A percentile compares a stretch with the other conserved stretches of the same genome.
Evolutionary conservation across 306 rosid genomes (phyloP).

Genomic region (Carpinus viminea): DNA sequence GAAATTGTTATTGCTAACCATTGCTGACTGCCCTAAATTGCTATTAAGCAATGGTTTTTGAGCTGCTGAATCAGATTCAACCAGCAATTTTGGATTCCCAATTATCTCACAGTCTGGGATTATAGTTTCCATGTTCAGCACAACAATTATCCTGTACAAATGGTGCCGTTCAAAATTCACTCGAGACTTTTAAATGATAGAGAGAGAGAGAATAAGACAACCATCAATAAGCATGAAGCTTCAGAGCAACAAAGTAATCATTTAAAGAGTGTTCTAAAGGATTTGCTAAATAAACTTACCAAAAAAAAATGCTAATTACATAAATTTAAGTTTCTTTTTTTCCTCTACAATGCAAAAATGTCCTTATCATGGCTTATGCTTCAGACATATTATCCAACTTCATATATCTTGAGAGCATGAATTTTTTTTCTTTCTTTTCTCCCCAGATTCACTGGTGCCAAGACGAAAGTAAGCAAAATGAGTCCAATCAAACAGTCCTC

Average conservation of each 20-base stretch:
- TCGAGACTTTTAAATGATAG: neutral
- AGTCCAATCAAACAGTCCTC: slow-evolving; percentile 2
- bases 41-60: slow-evolving; percentile 33
- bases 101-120: slow-evolving; percentile 67
- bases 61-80: slow-evolving; percentile 46
- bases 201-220: neutral
- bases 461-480: neutral
- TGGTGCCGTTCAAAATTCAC: slow-evolving; percentile 10
- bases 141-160: slow-evolving; percentile 69
- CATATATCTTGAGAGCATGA: neutral
- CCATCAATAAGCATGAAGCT: neutral
- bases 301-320: neutral
- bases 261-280: slow-evolving; percentile 1
- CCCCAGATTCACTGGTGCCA: neutral
- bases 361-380: neutral
- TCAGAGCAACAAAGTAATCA: slow-evolving; percentile 9
- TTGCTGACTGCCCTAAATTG: slow-evolving; percentile 37
- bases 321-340: slow-evolving; percentile 14
- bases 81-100: slow-evolving; percentile 64
- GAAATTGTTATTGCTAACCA: slow-evolving; percentile 32
- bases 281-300: too few relatives aligned
- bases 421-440: neutral
- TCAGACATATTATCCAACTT: neutral
- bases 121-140: slow-evolving; percentile 84
- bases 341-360: neutral